Evolutionary conservation across 2,329 filamentous ascomycete species (phyloP).

Genomic region (Ophiostoma quercus): DNA sequence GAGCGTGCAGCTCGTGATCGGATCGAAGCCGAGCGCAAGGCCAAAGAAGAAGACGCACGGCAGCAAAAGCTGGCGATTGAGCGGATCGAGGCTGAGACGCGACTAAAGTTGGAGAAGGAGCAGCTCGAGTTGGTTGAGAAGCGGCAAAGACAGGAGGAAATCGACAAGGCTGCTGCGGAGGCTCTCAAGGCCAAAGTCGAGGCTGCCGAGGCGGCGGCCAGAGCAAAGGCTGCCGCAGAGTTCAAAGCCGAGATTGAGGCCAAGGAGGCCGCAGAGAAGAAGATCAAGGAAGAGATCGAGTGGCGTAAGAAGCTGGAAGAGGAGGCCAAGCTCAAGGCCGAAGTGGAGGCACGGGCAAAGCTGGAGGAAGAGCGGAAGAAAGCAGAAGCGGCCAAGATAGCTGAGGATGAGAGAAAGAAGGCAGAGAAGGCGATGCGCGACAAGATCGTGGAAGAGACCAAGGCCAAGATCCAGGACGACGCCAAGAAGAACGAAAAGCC

Average conservation of each 20-base stretch:
- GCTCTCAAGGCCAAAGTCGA: constrained; percentile 38
- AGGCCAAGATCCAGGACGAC: constrained; percentile 43
- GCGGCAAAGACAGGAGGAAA: neutral
- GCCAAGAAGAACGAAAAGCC: constrained; percentile 55
- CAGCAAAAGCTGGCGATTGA: constrained; percentile 24
- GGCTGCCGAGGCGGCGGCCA: constrained; percentile 43
- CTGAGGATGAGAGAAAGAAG: constrained; percentile 49
- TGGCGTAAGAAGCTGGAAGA: constrained; percentile 45
- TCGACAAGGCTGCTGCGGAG: constrained; percentile 45
- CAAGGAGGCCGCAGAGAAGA: constrained; percentile 31
- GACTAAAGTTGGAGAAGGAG: neutral
- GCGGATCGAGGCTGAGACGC: constrained; percentile 13
- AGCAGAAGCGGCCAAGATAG: constrained; percentile 41
- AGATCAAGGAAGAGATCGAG: constrained; percentile 36
- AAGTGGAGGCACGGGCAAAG: constrained; percentile 41
- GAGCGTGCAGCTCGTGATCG: constrained; percentile 41
- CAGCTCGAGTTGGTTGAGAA: neutral
- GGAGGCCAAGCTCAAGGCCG: constrained; percentile 40
- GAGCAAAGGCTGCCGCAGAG: constrained; percentile 38
- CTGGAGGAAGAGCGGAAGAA: constrained; percentile 45
- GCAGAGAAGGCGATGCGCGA: constrained; percentile 53
- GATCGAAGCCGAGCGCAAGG: constrained; percentile 38
- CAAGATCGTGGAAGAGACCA: constrained; percentile 44
- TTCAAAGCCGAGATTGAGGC: constrained; percentile 37
- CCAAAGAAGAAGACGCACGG: constrained; percentile 35